Base-by-base conservation (phyloP, 179 eudicot species). In the Sideroxylon spinosum region DNA sequence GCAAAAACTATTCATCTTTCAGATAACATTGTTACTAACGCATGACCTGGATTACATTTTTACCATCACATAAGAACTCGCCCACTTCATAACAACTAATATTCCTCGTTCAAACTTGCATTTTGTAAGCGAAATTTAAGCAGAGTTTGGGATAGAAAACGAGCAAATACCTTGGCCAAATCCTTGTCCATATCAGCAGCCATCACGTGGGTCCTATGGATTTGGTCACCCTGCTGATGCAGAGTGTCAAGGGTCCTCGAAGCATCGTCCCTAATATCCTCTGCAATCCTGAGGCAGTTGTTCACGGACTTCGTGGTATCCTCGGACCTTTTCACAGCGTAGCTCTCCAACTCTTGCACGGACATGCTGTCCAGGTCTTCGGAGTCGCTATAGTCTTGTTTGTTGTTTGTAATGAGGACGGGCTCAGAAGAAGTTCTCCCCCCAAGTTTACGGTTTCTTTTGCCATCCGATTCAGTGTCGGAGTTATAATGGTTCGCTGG, bases 181-280 rank as follows among this genome's bases (percentile, higher is more conserved):
- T 96, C 99, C 20, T 83, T 85, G 75, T 96, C 99, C 46, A 90
- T 87, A 44, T 82, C 85, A 66, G 76, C 92, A 71, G 97, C 98
- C 89, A 90, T 89, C 76, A 78, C 44, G 28, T 96, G 98, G 29
- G 99, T 94, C 79, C 97, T 84, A n/a, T 90, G 85, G 74, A 96
- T 96, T 79, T 94, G 99, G 75, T 96, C 97, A 6, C 99, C 99
- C 76, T 96, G 99, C 78, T 90, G 90, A 81, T 96, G 94, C 87
- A 96, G 83, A n/a, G 96, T 92, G 6, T 91, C 97, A 12, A 96
- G 91, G 0, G 99, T 96, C 84, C 73, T 81, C 0, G 91, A 73
- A 56, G 97, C 98, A 56, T 91, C 93, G 57, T 85, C 85, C 77
- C 93, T 88, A 13, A 94, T 94, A 70, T 92, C 97, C 87, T 90